Conservation (phyloP, 352 stramenopile species). For the Globisporangium orthogonon region DNA sequence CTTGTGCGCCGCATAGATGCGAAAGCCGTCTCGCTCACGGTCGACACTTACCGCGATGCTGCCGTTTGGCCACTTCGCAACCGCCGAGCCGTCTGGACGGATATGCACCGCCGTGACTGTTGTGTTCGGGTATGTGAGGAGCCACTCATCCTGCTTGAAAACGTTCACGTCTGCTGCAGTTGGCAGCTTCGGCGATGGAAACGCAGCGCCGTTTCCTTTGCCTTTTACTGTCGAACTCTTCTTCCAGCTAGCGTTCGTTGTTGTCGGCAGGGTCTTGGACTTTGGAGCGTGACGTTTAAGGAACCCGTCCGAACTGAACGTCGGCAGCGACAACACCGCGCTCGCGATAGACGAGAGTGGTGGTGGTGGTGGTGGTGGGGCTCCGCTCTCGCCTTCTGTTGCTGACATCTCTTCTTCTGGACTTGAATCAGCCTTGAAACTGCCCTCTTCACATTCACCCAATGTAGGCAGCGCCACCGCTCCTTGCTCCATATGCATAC, state of each 20-base stretch:
- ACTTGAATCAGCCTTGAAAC: neutral
- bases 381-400: neutral
- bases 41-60: slow-evolving; percentile 65
- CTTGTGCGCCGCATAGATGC: slow-evolving; percentile 65
- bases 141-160: slow-evolving; percentile 35
- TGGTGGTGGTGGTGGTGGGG: neutral
- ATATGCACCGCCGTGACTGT: slow-evolving; percentile 46
- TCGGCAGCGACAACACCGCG: slow-evolving; percentile 43
- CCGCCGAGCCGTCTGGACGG: slow-evolving; percentile 49
- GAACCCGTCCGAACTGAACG: slow-evolving; percentile 31
- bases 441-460: neutral
- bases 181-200: neutral
- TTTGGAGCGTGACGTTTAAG: slow-evolving; percentile 33
- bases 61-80: slow-evolving; percentile 62
- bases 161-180: slow-evolving; percentile 2
- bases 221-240: slow-evolving; percentile 2
- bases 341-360: slow-evolving; percentile 34
- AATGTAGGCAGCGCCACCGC: neutral
- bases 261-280: neutral
- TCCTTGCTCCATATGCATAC: neutral
- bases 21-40: slow-evolving; percentile 48
- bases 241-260: neutral
- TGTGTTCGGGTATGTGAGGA: slow-evolving; percentile 40
- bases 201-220: neutral
- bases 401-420: neutral